Conservation (phyloP, 176 grass and related monocot genomes). For the Bonia amplexicaulis region DNA sequence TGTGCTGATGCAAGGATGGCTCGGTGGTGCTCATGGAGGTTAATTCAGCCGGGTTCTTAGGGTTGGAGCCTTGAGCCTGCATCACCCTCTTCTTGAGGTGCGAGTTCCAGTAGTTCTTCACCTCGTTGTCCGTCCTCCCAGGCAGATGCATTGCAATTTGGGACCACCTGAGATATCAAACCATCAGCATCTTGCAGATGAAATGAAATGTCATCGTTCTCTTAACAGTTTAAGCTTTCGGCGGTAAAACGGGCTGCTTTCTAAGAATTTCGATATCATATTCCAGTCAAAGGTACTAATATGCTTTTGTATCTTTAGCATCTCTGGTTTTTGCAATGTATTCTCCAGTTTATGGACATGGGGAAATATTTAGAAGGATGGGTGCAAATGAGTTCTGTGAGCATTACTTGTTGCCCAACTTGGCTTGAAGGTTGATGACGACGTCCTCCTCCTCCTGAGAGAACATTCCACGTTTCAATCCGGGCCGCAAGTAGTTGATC, state of each 20-base stretch:
- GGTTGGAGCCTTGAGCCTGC: slow-evolving; percentile 41
- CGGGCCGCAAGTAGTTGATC: slow-evolving; percentile 81
- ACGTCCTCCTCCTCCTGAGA: slow-evolving; percentile 64
- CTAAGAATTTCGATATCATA: not conserved
- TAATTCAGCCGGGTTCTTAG: slow-evolving; percentile 25
- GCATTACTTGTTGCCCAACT: slow-evolving; percentile 83
- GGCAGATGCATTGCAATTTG: slow-evolving; percentile 86
- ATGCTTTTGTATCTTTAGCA: not conserved
- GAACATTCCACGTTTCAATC: slow-evolving; percentile 75
- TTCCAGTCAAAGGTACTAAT: not conserved
- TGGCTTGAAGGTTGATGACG: slow-evolving; percentile 64
- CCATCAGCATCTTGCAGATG: slow-evolving; percentile 3
- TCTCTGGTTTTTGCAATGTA: not conserved
- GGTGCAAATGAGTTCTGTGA: not conserved
- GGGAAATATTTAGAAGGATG: not conserved
- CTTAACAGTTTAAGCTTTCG: not conserved
- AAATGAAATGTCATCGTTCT: not conserved
- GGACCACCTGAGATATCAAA: slow-evolving; percentile 58
- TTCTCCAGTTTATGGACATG: not conserved
- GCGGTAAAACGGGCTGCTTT: not conserved
- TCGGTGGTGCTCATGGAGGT: slow-evolving; percentile 48
- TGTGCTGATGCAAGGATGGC: slow-evolving; percentile 29
- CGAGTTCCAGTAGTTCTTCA: slow-evolving; percentile 93
- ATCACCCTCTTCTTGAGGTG: slow-evolving; percentile 77
- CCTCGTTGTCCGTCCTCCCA: slow-evolving; percentile 84